Percentiles rank a stretch among this genome's conserved stretches.
Evolutionary conservation across 441 rosid species (phyloP).

Genomic region (Erodium texanum): DNA sequence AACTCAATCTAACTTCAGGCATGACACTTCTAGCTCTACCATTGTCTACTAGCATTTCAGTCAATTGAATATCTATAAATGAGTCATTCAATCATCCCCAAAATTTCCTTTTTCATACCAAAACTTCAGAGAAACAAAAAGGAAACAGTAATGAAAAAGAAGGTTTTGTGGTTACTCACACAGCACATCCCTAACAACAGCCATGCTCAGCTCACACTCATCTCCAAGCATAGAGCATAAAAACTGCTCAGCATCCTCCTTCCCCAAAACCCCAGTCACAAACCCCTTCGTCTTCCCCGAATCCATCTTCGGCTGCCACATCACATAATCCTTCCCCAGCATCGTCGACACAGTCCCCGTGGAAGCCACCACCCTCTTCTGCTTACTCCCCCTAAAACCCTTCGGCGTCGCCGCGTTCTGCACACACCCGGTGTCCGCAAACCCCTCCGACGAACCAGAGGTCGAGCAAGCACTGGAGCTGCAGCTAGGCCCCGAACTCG

Average conservation of each 20-base stretch:
- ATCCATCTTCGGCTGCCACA: constrained; percentile 30
- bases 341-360: constrained; percentile 76
- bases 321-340: constrained; percentile 67
- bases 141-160: background rate
- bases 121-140: background rate
- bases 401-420: constrained; percentile 23
- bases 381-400: constrained; percentile 31
- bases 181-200: constrained; percentile 70
- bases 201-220: constrained; percentile 59
- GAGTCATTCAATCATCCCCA: background rate
- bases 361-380: constrained; percentile 54
- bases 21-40: background rate
- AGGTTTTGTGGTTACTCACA: constrained; percentile 37
- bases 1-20: background rate
- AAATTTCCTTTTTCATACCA: background rate
- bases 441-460: constrained; percentile 32
- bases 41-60: too few relatives aligned
- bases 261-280: constrained; percentile 20
- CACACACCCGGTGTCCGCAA: constrained; percentile 24
- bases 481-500: constrained; percentile 34
- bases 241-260: constrained; percentile 63
- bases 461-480: constrained; percentile 24
- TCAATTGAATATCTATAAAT: background rate
- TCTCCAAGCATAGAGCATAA: constrained; percentile 70
- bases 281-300: constrained; percentile 20